These are phyloP conservation scores for Umbelopsis sp. DNA, from an alignment of 371 early-diverging fungal species.

Conservation along the genomic window DNA sequence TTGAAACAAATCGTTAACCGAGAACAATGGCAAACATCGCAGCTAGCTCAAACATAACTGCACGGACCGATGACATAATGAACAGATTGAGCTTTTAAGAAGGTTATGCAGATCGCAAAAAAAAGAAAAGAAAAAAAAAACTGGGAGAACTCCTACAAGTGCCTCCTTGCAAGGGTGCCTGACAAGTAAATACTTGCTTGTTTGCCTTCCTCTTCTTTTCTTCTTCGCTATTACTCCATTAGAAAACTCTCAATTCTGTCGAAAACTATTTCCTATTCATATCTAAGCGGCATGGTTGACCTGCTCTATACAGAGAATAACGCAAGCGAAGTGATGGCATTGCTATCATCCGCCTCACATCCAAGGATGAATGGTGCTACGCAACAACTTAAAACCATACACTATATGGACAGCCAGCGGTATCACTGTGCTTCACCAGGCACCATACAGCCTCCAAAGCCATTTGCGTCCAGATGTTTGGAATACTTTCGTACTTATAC, in stretches of 20 bases:
- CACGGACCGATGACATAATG: background rate
- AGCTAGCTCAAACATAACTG: background rate
- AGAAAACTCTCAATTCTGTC: background rate
- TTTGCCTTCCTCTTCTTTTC: background rate
- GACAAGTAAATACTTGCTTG: background rate
- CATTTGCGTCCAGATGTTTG: conserved; percentile 11
- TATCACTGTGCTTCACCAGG: background rate
- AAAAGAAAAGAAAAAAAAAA: background rate
- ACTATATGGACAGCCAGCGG: background rate
- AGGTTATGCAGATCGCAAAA: background rate
- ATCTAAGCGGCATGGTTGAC: background rate
- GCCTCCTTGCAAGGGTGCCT: conserved; percentile 8
- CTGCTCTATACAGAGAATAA: background rate
- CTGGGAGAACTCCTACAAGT: background rate
- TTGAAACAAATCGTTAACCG: background rate
- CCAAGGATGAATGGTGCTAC: background rate
- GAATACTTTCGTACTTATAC: conserved; percentile 3
- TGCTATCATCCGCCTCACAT: background rate
- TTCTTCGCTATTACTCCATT: background rate
- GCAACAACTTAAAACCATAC: background rate
- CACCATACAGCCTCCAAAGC: background rate
- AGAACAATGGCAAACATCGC: background rate
- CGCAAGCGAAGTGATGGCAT: background rate
- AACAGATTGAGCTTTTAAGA: background rate
- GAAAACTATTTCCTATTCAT: too few species aligned